Evolutionary conservation across 495 filamentous ascomycete species (phyloP), one percentile per base, ranked within the genome.

Genomic region (Cenococcum geophilum): DNA sequence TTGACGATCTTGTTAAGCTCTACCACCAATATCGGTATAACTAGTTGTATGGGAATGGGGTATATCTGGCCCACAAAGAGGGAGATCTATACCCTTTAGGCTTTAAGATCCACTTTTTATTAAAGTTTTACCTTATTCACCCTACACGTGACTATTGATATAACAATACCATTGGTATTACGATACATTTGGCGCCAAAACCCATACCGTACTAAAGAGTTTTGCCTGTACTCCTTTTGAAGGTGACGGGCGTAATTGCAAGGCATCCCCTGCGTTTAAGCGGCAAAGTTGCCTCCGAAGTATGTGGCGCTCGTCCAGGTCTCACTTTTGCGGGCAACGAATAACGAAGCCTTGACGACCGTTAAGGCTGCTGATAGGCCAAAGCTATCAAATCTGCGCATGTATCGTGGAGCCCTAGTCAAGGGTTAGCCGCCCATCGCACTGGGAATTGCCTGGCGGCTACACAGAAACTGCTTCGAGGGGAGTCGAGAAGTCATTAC

Each of bases 391-490:
- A 1, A 16, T 45, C 18, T 18, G 40, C 40, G 40, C 40, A 45
- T 45, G 18, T 2, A 14, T 4, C 4, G 12, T 45, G 40, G 27
- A 32, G 18, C 40, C 40, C 40, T 16, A 14, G 18, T 14, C 40
- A 4, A 45, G 12, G 4, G 34, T 14, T 66, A 66, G 57, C 55
- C 63, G 63, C 63, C 63, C 49, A 21, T 53, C 54, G 63, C 42
- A 58, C 53, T 58, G 58, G 27, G 21, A 59, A 47, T 53, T 32
- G 59, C 55, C 50, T 66, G 63, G 40, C 60, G 63, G 63, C 63
- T 62, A 55, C 55, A 59, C 58, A 61, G 27, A 58, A 65, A 61
- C 54, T 51, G 52, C 58, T 52, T 36, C 43, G 42, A 27, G 23
- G 1, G 16, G 4, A 23, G 20, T 23, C 2, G 4, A 4, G 49